Percentiles rank a stretch among this genome's conserved stretches.
phyloP scores from a whole-genome alignment of 2,329 filamentous ascomycete genomes.

The Acephala macrosclerotiorum region DNA sequence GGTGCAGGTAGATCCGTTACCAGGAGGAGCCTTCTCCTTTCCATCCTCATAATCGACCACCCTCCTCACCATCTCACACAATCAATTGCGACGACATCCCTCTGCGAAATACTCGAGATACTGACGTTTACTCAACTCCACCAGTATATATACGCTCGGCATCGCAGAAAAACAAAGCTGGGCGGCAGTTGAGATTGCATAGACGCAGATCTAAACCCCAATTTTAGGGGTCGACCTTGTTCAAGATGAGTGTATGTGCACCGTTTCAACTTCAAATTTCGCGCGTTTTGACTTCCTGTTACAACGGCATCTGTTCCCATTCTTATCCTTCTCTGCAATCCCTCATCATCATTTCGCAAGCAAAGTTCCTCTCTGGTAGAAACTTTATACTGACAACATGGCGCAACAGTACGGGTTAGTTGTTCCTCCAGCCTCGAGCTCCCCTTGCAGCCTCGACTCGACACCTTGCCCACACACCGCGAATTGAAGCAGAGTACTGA shows the following conservation, averaged over 20 bases:
- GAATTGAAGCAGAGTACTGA: conserved; percentile 23
- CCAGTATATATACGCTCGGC: conserved; percentile 1
- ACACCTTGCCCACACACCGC: background rate
- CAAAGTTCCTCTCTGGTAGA: conserved; percentile 38
- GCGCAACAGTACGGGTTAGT: conserved; percentile 44
- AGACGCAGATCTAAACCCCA: conserved; percentile 22
- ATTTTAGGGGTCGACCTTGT: conserved; percentile 29
- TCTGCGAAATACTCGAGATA: background rate
- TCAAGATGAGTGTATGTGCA: conserved; percentile 42
- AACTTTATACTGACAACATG: conserved; percentile 41
- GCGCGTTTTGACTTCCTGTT: conserved; percentile 29
- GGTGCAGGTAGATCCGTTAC: conserved; percentile 19
- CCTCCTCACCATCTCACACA: background rate
- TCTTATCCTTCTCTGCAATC: conserved; percentile 16
- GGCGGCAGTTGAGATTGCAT: conserved; percentile 24
- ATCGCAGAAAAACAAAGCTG: conserved; percentile 9
- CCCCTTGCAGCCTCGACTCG: conserved; percentile 7
- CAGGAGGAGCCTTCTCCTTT: conserved; percentile 2
- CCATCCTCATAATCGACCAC: background rate
- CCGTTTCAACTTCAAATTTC: conserved; percentile 33
- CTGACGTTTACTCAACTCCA: background rate
- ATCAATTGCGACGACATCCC: background rate
- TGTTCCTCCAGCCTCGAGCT: conserved; percentile 13
- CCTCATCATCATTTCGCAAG: conserved; percentile 5
- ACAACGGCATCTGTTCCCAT: conserved; percentile 15